These are phyloP conservation scores for Nakazawaea anatomiae DNA, from an alignment of 805 yeast species.

Conservation along the genomic window DNA sequence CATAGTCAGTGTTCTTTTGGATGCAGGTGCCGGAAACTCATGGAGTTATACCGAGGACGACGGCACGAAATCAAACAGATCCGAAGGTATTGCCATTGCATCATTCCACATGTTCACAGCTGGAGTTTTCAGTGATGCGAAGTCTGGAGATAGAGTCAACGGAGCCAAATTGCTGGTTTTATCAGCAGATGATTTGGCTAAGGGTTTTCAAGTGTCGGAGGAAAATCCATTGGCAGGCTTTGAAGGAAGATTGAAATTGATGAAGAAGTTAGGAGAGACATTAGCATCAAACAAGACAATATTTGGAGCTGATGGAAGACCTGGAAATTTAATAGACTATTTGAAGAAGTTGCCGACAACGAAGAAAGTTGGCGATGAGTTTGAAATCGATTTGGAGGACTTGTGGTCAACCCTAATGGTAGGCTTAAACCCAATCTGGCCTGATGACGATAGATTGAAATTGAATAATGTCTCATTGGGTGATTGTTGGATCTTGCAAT, in stretches of 20 bases:
- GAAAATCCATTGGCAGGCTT: slow-evolving; percentile 47
- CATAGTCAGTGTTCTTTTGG: slow-evolving; percentile 54
- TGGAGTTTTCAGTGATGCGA: slow-evolving; percentile 34
- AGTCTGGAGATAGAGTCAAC: slow-evolving; percentile 33
- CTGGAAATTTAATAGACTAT: slow-evolving; percentile 49
- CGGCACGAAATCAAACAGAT: slow-evolving; percentile 31
- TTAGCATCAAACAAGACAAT: slow-evolving; percentile 30
- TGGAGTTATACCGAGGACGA: slow-evolving; percentile 45
- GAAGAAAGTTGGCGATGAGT: slow-evolving; percentile 14
- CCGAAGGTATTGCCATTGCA: slow-evolving; percentile 64
- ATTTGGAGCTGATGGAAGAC: slow-evolving; percentile 31
- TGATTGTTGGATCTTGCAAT: slow-evolving; percentile 52
- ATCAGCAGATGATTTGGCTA: slow-evolving; percentile 26
- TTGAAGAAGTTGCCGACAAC: slow-evolving; percentile 22
- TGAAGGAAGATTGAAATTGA: slow-evolving; percentile 44
- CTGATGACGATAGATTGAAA: slow-evolving; percentile 44
- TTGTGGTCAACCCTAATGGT: slow-evolving; percentile 52
- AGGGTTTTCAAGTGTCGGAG: slow-evolving; percentile 43
- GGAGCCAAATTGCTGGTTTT: slow-evolving; percentile 33
- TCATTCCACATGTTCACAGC: slow-evolving; percentile 45
- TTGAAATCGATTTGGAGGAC: slow-evolving; percentile 35
- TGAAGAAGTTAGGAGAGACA: slow-evolving; percentile 44
- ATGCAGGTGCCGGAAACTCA: slow-evolving; percentile 62
- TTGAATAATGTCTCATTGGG: slow-evolving; percentile 49
- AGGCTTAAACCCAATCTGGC: slow-evolving; percentile 59